Conservation (phyloP, 495 filamentous ascomycete genomes). For the Pyrenula aspistea region DNA sequence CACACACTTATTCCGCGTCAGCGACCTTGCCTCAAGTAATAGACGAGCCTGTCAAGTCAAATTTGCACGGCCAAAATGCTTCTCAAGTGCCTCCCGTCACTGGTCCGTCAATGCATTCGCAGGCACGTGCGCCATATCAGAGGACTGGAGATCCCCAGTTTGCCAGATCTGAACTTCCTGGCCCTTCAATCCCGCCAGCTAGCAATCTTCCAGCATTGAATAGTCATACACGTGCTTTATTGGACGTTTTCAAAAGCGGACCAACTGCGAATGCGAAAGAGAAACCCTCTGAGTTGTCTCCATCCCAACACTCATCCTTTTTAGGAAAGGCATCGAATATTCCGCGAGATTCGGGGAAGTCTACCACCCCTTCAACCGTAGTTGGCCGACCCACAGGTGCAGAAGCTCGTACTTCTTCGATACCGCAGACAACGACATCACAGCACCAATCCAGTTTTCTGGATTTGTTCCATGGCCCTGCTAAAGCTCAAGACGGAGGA, state of each 20-base stretch:
- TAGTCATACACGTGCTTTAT: slow-evolving; percentile 47
- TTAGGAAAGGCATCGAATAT: slow-evolving; percentile 18
- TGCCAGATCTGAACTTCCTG: slow-evolving; percentile 24
- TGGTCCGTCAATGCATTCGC: slow-evolving; percentile 8
- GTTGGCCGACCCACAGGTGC: not conserved
- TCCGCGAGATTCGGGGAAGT: slow-evolving; percentile 6
- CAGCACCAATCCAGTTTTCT: not conserved
- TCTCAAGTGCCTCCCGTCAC: slow-evolving; percentile 7
- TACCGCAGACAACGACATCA: not conserved
- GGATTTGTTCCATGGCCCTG: not conserved
- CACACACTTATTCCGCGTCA: slow-evolving; percentile 2
- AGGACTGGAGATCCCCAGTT: slow-evolving; percentile 39
- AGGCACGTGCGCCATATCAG: slow-evolving; percentile 35
- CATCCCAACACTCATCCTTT: slow-evolving; percentile 18
- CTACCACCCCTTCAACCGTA: slow-evolving; percentile 17
- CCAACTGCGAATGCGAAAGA: not conserved
- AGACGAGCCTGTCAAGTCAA: not conserved
- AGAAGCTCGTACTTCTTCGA: not conserved
- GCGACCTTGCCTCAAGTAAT: not conserved
- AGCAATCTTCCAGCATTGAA: slow-evolving; percentile 47
- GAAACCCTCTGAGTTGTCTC: slow-evolving; percentile 11
- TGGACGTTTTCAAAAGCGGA: slow-evolving; percentile 50
- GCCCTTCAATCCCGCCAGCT: slow-evolving; percentile 38
- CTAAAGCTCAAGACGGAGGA: not conserved
- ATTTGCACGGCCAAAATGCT: slow-evolving; percentile 5